Evolutionary conservation across 2,329 filamentous ascomycete species (phyloP), one percentile per base, ranked within the genome.

Genomic region (Pseudopyricularia cyperi): DNA sequence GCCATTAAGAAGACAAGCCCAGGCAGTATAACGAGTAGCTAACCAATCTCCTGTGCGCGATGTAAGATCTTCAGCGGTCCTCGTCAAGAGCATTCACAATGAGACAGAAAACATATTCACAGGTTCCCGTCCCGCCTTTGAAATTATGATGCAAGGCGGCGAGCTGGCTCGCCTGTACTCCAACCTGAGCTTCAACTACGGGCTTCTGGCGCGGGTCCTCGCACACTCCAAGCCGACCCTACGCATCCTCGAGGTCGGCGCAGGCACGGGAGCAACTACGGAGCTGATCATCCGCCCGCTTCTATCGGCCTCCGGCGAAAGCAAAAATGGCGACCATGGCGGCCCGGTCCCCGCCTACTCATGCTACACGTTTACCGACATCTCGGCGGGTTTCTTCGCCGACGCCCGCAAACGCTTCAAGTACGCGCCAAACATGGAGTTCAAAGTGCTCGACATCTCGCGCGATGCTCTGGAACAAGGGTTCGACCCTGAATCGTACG

Each of bases 241-340:
- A 51, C 8, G 17, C 28, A 30, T 60, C 55, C 46, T 42, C 58
- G 47, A 49, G 28, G 19, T 61, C 37, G 58, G 56, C n/a, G 51
- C 34, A 44, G 53, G 42, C 30, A 55, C 19, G 46, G 61, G 7
- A 49, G 55, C 24, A 34, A 60, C 53, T n/a, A 58, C 51, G 14
- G 60, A 58, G 12, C 58, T 60, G 3, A 57, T 55, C n/a, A 11
- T 42, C 42, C 48, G 22, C 14, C 33, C 19, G 19, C 28, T 51
- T 24, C 24, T 52, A 9, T 22, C 26, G 15, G 15, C 6, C 1
- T 46, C 53, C 33, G 57, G 56, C 8, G 28, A 30, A 30, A 30
- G 28, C 28, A 30, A 4, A 5, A 9, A 30, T 9, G 28, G 9
- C 28, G 28, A 30, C 28, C 28, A 30, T 4, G 28, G 9, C 28